Percentiles rank a stretch among this genome's conserved stretches.
Evolutionary conservation across 257 asterid genomes (phyloP).

Genomic region (Misopates orontium): DNA sequence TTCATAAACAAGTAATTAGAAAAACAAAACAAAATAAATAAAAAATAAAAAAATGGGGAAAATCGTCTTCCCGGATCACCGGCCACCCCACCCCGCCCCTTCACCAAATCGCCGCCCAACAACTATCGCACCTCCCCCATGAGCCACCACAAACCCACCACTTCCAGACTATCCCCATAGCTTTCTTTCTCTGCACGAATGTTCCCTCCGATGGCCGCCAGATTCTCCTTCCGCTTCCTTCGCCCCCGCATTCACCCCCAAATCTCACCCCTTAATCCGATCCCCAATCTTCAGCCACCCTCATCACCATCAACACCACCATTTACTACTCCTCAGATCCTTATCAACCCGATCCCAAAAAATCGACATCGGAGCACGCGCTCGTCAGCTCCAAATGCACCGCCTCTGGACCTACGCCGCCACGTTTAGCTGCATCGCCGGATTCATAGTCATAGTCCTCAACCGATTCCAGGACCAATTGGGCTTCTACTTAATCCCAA

Average conservation of each 20-base stretch:
- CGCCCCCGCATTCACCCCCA: too few species aligned
- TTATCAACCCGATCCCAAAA: slow-evolving; percentile 43
- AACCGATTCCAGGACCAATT: slow-evolving; percentile 90
- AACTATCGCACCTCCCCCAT: too few species aligned
- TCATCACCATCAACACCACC: too few species aligned
- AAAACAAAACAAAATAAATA: too few species aligned
- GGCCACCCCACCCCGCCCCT: too few species aligned
- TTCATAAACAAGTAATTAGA: too few species aligned
- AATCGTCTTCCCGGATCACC: too few species aligned
- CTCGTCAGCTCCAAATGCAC: slow-evolving; percentile 83
- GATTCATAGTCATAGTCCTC: slow-evolving; percentile 72
- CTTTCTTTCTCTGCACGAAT: neutral
- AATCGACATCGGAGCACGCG: slow-evolving; percentile 81
- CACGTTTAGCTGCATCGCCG: too few species aligned
- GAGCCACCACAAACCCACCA: too few species aligned
- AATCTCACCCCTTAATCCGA: slow-evolving; percentile 27
- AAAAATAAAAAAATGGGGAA: too few species aligned
- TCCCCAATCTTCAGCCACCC: slow-evolving; percentile 41
- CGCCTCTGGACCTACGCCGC: too few species aligned
- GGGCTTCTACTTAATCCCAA: slow-evolving; percentile 86
- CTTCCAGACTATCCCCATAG: neutral
- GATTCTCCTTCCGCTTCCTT: slow-evolving; percentile 45
- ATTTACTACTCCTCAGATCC: slow-evolving; percentile 39
- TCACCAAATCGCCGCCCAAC: too few species aligned
- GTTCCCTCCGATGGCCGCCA: slow-evolving; percentile 45